These are phyloP conservation scores for Rhodotorula taiwanensis DNA, from an alignment of 768 basidiomycete genomes.

Conservation along the genomic window DNA sequence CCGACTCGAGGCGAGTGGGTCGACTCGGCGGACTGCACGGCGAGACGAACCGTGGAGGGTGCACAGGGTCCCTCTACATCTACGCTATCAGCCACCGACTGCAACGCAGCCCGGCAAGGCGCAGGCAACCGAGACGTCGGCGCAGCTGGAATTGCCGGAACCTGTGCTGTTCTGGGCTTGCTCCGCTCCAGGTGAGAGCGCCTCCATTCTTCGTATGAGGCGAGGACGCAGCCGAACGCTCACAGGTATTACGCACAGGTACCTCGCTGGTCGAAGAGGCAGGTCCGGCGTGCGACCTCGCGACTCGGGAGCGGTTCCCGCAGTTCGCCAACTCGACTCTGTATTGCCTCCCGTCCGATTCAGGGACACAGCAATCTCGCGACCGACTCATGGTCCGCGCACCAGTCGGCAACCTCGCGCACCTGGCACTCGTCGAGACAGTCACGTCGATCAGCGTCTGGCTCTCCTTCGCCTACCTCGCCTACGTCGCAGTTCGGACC, in stretches of 20 bases:
- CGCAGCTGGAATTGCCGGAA: slow-evolving; percentile 11
- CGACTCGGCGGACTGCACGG: background rate
- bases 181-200: background rate
- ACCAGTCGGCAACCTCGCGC: slow-evolving; percentile 20
- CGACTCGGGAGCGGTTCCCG: slow-evolving; percentile 1
- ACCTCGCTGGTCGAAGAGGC: too few relatives aligned
- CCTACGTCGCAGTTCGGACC: background rate
- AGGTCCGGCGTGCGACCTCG: too few relatives aligned
- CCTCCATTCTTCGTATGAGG: background rate
- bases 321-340: slow-evolving; percentile 3
- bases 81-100: slow-evolving; percentile 30
- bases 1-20: background rate
- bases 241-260: too few relatives aligned
- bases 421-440: slow-evolving; percentile 19
- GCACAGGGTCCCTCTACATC: slow-evolving; percentile 28
- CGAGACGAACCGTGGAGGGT: background rate
- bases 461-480: slow-evolving; percentile 9
- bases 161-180: slow-evolving; percentile 35
- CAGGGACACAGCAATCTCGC: too few relatives aligned
- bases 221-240: background rate
- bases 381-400: background rate
- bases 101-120: background rate
- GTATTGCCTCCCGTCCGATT: too few relatives aligned
- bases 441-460: slow-evolving; percentile 19
- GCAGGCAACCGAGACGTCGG: background rate